These are phyloP conservation scores for Pleurotus platypus DNA, from an alignment of 768 basidiomycete genomes.

Conservation along the genomic window DNA sequence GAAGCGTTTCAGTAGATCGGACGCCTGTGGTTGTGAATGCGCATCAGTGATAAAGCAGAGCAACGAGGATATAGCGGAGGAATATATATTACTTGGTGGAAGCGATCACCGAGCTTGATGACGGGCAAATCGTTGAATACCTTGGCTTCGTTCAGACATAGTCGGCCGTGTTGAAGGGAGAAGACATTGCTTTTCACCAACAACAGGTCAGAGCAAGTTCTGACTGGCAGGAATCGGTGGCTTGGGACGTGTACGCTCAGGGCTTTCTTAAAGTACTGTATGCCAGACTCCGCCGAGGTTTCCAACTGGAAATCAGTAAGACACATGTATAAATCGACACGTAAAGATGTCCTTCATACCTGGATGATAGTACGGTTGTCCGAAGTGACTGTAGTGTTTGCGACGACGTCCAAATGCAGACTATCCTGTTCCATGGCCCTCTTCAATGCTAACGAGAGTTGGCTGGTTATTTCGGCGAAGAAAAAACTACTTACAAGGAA, in stretches of 20 bases:
- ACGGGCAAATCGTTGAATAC: constrained; percentile 88
- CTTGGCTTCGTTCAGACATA: constrained; percentile 76
- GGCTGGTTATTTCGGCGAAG: not conserved
- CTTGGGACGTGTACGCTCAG: constrained; percentile 95
- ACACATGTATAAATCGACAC: constrained; percentile 2
- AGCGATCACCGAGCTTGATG: constrained; percentile 94
- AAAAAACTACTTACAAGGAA: constrained; percentile 47
- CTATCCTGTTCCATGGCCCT: constrained; percentile 81
- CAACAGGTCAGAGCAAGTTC: constrained; percentile 83
- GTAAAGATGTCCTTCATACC: constrained; percentile 24
- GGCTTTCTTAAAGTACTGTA: constrained; percentile 89
- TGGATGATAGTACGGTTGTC: constrained; percentile 84
- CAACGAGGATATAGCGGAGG: not conserved
- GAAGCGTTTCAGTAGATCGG: constrained; percentile 91
- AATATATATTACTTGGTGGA: constrained; percentile 73
- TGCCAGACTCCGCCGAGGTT: constrained; percentile 89
- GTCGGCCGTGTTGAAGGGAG: constrained; percentile 81
- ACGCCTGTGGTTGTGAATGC: constrained; percentile 40
- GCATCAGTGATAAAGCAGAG: not conserved
- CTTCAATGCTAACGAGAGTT: constrained; percentile 64
- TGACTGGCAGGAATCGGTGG: constrained; percentile 88
- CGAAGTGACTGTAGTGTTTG: constrained; percentile 85
- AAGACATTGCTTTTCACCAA: constrained; percentile 92
- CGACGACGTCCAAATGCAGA: constrained; percentile 92
- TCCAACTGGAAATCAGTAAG: constrained; percentile 48